Evolutionary conservation across 176 grass and related monocot species (phyloP).

Genomic region (Tillandsia fasciculata): DNA sequence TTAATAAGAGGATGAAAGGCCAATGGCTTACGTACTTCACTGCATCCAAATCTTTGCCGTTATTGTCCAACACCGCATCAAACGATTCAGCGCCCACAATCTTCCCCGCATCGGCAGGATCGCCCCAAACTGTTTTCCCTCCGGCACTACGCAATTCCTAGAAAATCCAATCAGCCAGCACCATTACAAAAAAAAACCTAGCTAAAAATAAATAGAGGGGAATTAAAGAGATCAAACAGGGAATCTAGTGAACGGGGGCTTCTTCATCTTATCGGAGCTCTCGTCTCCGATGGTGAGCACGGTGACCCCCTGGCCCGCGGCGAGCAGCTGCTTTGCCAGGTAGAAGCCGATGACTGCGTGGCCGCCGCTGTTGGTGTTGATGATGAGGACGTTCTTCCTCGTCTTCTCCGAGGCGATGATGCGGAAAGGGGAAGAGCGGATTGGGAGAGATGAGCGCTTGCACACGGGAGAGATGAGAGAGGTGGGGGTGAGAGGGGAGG

Average conservation of each 20-base stretch:
- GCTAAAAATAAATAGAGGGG: background rate
- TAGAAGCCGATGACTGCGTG: slow-evolving; percentile 93
- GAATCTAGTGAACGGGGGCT: slow-evolving; percentile 77
- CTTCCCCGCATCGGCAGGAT: slow-evolving; percentile 40
- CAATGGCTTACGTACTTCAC: slow-evolving; percentile 43
- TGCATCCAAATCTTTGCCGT: slow-evolving; percentile 84
- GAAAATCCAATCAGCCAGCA: background rate
- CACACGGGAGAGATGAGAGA: background rate
- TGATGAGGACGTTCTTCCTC: slow-evolving; percentile 64
- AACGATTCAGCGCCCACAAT: slow-evolving; percentile 38
- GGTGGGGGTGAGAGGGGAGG: slow-evolving; percentile 1
- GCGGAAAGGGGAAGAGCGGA: background rate
- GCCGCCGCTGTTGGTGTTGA: slow-evolving; percentile 69
- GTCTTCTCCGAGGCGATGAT: slow-evolving; percentile 19
- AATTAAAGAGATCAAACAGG: slow-evolving; percentile 27
- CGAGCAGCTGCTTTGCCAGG: slow-evolving; percentile 60
- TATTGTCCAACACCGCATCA: slow-evolving; percentile 85
- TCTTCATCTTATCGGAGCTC: slow-evolving; percentile 91
- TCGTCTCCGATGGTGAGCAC: slow-evolving; percentile 86
- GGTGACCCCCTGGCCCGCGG: slow-evolving; percentile 59
- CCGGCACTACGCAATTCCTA: slow-evolving; percentile 76
- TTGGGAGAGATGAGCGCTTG: background rate
- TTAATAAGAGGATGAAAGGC: background rate
- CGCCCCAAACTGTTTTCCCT: slow-evolving; percentile 63
- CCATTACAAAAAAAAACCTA: background rate